Evolutionary conservation across 176 grass and related monocot genomes (phyloP), one percentile per base, ranked within the genome.

Genomic region (Stipa capillata): DNA sequence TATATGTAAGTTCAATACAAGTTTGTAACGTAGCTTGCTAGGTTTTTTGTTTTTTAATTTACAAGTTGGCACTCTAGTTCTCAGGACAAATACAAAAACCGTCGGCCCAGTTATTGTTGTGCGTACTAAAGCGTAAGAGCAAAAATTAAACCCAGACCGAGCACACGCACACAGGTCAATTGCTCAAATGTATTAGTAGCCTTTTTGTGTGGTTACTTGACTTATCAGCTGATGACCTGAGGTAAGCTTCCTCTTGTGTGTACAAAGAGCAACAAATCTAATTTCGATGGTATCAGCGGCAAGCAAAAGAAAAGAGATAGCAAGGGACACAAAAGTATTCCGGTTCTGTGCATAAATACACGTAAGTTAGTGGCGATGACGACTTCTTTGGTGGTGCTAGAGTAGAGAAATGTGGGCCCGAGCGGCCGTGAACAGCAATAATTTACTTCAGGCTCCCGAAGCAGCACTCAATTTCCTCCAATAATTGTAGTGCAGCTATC

Each of bases 401-500:
- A 12, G 4, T 24, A 56, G 36, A 20, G 15, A 73, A 62, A 25
- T 13, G 50, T 44, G 32, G 55, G 40, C 20, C 32, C 16, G 12
- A 75, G 42, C 32, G 34, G 28, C 21, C 17, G 23, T 72, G 36
- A 73, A 50, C 35, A 63, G 28, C 58, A 24, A 33, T 78, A 49
- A 57, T 82, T 65, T 60, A 61, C 32, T 58, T 81, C n/a, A 51
- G 35, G 34, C 23, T 72, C 45, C 45, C 2, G 35, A 35, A 72
- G 73, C 36, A 53, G 53, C 29, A 35, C 51, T 59, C 44, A 32
- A 1, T 61, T 74, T 59, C 41, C 33, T 76, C 66, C 79, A 87
- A 82, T 87, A 20, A 47, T 82, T 77, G 54, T 20, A 87, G 17
- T 77, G 54, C 27, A 87, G 17, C 12, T n/a, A 16, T 27, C 4